Conservation (phyloP, 768 basidiomycete species). For the Trametes elegans region DNA sequence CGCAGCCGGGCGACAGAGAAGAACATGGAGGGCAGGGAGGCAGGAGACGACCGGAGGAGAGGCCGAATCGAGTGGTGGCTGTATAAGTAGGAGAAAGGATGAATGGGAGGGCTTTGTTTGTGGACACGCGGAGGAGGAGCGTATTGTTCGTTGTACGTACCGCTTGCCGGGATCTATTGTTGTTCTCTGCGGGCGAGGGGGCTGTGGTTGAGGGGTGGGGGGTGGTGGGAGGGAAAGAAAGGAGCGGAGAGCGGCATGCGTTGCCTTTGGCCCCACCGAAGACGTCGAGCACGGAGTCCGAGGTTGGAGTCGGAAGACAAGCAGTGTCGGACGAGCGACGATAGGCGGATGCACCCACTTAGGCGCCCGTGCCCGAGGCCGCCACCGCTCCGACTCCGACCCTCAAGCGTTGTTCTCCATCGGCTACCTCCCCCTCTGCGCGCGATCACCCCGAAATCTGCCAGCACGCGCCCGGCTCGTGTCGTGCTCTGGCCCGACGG, state of each 20-base stretch:
- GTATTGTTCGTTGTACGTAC: constrained; percentile 12
- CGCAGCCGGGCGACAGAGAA: constrained; percentile 76
- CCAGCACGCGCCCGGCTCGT: no score
- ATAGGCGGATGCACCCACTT: no score
- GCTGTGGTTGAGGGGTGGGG: background rate
- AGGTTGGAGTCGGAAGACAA: background rate
- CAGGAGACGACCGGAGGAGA: constrained; percentile 1
- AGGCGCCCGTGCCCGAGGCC: no score
- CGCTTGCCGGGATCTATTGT: constrained; percentile 11
- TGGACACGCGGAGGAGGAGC: constrained; percentile 9
- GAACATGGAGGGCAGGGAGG: constrained; percentile 49
- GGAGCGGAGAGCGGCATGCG: background rate
- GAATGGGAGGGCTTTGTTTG: background rate
- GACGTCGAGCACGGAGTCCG: background rate
- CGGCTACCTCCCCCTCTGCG: no score
- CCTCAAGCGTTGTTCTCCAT: no score
- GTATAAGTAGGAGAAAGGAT: background rate
- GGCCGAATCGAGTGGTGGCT: background rate
- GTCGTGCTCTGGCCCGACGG: no score
- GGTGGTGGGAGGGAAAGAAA: background rate
- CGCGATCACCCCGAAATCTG: no score
- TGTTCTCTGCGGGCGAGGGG: constrained; percentile 2
- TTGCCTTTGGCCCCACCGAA: background rate
- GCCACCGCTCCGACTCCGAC: no score
- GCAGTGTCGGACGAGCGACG: no score